These are phyloP conservation scores for Kurtzmaniella natalensis DNA, from an alignment of 1,139 yeast genomes.

Conservation along the genomic window DNA sequence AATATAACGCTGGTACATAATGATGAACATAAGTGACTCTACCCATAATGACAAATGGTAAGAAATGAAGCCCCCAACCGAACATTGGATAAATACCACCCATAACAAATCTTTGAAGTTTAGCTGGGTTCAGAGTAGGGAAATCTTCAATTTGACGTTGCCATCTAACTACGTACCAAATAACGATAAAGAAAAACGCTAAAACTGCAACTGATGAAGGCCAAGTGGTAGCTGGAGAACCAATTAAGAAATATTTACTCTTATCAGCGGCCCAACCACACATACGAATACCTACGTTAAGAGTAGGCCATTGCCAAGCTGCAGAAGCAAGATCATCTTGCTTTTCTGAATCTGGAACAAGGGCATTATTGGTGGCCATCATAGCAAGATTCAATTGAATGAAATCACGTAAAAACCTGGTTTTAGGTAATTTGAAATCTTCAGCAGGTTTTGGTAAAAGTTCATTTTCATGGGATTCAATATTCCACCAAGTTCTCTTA, in stretches of 20 bases:
- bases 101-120: constrained; percentile 43
- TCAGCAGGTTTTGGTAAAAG: constrained; percentile 69
- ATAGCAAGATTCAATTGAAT: constrained; percentile 91
- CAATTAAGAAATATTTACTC: constrained; percentile 82
- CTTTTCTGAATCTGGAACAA: constrained; percentile 89
- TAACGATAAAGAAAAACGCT: constrained; percentile 53
- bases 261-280: constrained; percentile 89
- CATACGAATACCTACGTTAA: constrained; percentile 87
- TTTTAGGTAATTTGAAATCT: constrained; percentile 74
- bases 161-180: constrained; percentile 75
- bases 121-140: constrained; percentile 28
- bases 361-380: constrained; percentile 98
- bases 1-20: constrained; percentile 92
- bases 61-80: constrained; percentile 92
- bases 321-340: constrained; percentile 85
- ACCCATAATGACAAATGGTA: constrained; percentile 91
- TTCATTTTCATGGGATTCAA: constrained; percentile 78
- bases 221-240: constrained; percentile 95
- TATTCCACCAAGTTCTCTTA: constrained; percentile 97
- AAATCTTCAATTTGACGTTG: constrained; percentile 86
- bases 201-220: constrained; percentile 70
- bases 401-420: constrained; percentile 83
- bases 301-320: constrained; percentile 99
- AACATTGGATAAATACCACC: constrained; percentile 87
- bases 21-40: constrained; percentile 98